Base-by-base conservation (phyloP, 1,139 yeast species). In the Wickerhamomyces sp. region DNA sequence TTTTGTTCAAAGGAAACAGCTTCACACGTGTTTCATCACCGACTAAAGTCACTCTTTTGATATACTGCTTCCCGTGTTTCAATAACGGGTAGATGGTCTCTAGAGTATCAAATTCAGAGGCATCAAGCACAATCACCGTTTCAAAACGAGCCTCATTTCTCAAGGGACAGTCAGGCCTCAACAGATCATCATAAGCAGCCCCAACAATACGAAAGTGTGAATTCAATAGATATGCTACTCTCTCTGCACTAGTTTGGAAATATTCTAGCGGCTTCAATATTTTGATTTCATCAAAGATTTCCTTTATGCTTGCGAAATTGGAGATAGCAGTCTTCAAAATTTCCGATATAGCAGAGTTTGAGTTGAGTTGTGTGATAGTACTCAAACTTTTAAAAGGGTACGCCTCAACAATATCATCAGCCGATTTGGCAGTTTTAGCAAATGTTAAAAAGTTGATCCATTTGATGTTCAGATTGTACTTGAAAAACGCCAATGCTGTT, bases 401-500 rank as follows among this genome's bases (percentile, higher is more conserved):
- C 3, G 45, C 40, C 1, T 40, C 40, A 4, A 46, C 15, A 7
- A 53, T n/a, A 3, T 39, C 34, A 6, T 48, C 51, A 4, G 39
- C 40, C 1, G 49, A 37, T 7, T 36, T 29, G 7, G 40, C 40
- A 3, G 23, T 31, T 27, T 48, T 50, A 4, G 63, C 40, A 2
- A 42, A 40, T 1, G 31, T 30, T 37, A 63, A 47, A 48, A 58
- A 69, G 2, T 48, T 36, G 2, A 47, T 41, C 76, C 78, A 71
- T 15, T 47, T 44, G 1, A 66, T 62, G 15, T 51, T 43, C 4
- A 77, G 55, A 39, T 68, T 63, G 2, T 54, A 51, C 11, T 57
- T 48, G 53, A 58, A 71, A 42, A 77, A 69, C 37, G 58, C 56
- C 18, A 54, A 50, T 0, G 79, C 78, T n/a, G 75, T 66, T 14